phyloP scores from a whole-genome alignment of 306 rosid species.

The Myrica gale region DNA sequence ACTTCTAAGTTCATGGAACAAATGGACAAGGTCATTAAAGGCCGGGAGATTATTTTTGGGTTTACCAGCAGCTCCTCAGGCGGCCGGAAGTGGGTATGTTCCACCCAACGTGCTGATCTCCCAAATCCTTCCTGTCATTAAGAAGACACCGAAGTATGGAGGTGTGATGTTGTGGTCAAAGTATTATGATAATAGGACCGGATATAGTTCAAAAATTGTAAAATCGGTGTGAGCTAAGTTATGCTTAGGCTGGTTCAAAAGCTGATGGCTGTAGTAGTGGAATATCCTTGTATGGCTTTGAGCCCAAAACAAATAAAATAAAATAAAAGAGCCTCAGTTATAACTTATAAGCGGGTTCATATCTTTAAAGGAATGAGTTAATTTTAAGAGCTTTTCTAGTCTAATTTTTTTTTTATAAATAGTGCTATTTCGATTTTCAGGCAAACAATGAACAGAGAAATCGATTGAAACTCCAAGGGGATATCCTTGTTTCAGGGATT shows the following conservation, averaged over 20 bases:
- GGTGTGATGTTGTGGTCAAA: slow-evolving; percentile 26
- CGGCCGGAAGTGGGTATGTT: slow-evolving; percentile 26
- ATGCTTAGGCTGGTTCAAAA: not conserved
- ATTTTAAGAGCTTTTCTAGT: no score
- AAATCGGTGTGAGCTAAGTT: not conserved
- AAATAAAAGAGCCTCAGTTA: no score
- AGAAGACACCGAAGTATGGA: slow-evolving; percentile 15
- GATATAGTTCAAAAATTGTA: slow-evolving; percentile 6
- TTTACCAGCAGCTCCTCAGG: slow-evolving; percentile 17
- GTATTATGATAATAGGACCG: slow-evolving; percentile 2
- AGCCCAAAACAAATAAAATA: no score
- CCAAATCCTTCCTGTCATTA: slow-evolving; percentile 21
- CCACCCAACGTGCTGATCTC: slow-evolving; percentile 13
- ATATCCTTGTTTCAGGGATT: no score
- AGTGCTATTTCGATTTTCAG: no score
- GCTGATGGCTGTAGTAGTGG: not conserved
- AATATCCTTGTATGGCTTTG: not conserved
- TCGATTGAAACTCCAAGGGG: no score
- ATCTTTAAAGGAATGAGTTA: no score
- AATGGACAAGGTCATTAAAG: slow-evolving; percentile 11
- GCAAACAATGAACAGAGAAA: no score
- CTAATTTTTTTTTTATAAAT: no score
- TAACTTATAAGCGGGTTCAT: no score
- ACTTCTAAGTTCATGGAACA: slow-evolving; percentile 28
- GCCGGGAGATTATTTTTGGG: slow-evolving; percentile 16